Base-by-base conservation (phyloP, 345 rosid species). In the Citrus mangshanensis region DNA sequence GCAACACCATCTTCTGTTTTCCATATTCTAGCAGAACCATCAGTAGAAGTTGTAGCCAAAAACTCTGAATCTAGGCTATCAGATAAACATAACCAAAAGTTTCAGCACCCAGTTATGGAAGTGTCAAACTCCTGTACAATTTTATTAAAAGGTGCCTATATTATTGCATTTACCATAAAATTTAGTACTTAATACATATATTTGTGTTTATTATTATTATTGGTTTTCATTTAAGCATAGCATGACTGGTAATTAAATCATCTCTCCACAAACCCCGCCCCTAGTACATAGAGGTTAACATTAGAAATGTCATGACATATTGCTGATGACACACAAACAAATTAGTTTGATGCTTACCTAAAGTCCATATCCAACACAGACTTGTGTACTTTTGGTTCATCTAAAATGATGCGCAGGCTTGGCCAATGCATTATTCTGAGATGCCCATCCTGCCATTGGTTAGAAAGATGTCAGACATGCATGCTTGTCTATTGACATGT, bases 1-100 rank as follows among this genome's bases (percentile, higher is more conserved):
- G 98, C 92, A 73, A 87, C 80, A 68, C 98, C 98, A 85, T 92
- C 93, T 80, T 91, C 97, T 55, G 89, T 83, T 86, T 90, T 95
- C 98, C 98, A 95, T 87, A 95, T 86, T 86, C 98, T 94, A 65
- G 91, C 98, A 21, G 97, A 88, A 80, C 97, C 99, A 89, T 93
- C 98, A 73, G 88, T 87, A 38, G 94, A 95, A 78, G 95, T 90
- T 73, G 99, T 87, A 35, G 93, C 98, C 87, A 93, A 83, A 83
- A 86, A 93, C 89, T 92, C 99, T 40, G 98, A 93, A 83, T 96
- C 98, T 68, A 93, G 89, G 89, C 97, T 93, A 83, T 72, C 37
- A 84, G 59, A 68, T 32, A 79, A 76, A 74, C 35, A 72, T 55
- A 59, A 49, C 46, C 54, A 73, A 73, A 70, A 25, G n/a, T 14